Evolutionary conservation across 2,329 filamentous ascomycete species (phyloP), one percentile per base, ranked within the genome.

Genomic region (Sarocladium oryzae): DNA sequence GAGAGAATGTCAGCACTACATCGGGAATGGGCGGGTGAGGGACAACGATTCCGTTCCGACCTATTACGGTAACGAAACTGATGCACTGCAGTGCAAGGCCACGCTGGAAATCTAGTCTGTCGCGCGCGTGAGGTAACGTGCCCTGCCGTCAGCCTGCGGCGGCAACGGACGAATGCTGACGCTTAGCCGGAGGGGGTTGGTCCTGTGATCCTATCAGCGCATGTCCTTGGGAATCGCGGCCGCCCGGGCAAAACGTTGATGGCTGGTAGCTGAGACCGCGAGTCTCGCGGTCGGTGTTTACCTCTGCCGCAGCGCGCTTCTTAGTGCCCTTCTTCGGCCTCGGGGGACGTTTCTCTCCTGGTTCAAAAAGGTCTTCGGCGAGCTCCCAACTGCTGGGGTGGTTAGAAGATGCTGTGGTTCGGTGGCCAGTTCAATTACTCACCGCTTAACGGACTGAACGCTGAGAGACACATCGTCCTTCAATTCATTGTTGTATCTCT

Each of bases 371-470:
- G 66, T 99, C 92, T 54, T 89, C 84, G 24, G 93, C 93, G 23
- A 99, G 78, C 63, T 90, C 84, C 88, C 69, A 91, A 96, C 24
- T 36, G 24, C 26, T 15, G 7, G 18, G 37, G 40, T 15, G 4
- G 18, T 52, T 15, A 52, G 49, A 13, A 26, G 24, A 13, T 8
- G 24, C 2, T 20, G 30, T 32, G 33, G 15, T 21, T 36, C 30
- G 15, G 41, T 20, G 18, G 18, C 26, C 18, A 26, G 37, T 9
- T 21, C 13, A 3, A 38, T 15, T 10, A 72, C 85, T 71, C 76
- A 96, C 91, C 86, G 95, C 68, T 89, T 85, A 48, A 90, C 85
- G 63, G 96, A 86, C 54, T 89, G 85, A 50, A 97, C 83, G 51
- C 85, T 84, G 49, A 99, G 73, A 37, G 84, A 88, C 41, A 70